These are phyloP conservation scores for Cynara cardunculus DNA, from an alignment of 129 eudicot species.

Conservation along the genomic window DNA sequence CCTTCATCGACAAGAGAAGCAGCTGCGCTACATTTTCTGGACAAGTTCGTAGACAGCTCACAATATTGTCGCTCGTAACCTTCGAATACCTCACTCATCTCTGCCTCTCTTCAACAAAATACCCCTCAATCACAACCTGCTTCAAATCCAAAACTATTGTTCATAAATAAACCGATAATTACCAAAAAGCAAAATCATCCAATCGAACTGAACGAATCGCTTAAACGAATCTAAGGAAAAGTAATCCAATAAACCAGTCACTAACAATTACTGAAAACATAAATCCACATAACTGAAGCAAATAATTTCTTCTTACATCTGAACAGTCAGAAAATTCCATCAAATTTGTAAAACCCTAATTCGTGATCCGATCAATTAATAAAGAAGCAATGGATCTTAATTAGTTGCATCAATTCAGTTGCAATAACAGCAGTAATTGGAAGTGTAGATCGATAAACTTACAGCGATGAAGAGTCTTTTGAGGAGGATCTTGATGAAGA, in stretches of 20 bases:
- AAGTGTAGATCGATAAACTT: slow-evolving; percentile 31
- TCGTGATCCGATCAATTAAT: slow-evolving; percentile 12
- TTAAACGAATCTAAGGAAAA: slow-evolving; percentile 1
- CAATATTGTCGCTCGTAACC: slow-evolving; percentile 92
- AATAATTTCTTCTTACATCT: neutral
- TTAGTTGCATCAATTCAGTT: neutral
- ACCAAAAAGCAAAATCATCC: neutral
- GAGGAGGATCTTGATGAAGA: slow-evolving; percentile 12
- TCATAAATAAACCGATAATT: neutral
- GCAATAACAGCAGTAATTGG: neutral
- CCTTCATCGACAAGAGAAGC: slow-evolving; percentile 67
- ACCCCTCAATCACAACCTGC: slow-evolving; percentile 14
- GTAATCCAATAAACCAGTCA: neutral
- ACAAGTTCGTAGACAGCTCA: slow-evolving; percentile 79
- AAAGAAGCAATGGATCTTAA: slow-evolving; percentile 7
- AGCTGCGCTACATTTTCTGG: slow-evolving; percentile 63
- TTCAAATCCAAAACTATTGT: slow-evolving; percentile 12
- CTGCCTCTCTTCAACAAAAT: slow-evolving; percentile 23
- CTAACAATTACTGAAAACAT: neutral
- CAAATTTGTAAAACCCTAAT: slow-evolving; percentile 10
- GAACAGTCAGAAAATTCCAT: neutral
- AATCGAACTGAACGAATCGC: slow-evolving; percentile 7
- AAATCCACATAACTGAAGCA: slow-evolving; percentile 7
- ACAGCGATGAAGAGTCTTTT: slow-evolving; percentile 23
- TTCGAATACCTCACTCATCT: slow-evolving; percentile 88